These are phyloP conservation scores for Blechomonas ayalai DNA, from an alignment of 208 protist genomes.

Conservation along the genomic window DNA sequence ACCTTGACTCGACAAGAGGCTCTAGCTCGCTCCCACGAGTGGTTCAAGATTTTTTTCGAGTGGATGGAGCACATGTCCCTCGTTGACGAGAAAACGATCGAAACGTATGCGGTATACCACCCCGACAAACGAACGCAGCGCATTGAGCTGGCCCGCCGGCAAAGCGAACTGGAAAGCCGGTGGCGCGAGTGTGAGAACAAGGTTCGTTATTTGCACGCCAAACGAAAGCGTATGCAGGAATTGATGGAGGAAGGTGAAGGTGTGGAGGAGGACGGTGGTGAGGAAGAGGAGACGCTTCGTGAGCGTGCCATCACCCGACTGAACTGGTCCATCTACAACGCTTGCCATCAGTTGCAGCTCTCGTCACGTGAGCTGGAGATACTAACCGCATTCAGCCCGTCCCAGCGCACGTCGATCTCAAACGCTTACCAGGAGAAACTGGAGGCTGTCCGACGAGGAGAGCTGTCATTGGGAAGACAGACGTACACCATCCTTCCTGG, in stretches of 20 bases:
- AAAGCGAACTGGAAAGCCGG: constrained; percentile 28
- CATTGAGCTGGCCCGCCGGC: constrained; percentile 60
- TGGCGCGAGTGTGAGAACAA: constrained; percentile 41
- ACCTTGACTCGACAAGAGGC: constrained; percentile 50
- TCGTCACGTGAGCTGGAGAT: constrained; percentile 69
- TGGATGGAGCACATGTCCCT: constrained; percentile 65
- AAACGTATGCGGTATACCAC: constrained; percentile 45
- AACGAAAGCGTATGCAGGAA: constrained; percentile 61
- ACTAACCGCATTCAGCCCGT: constrained; percentile 45
- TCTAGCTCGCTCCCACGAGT: constrained; percentile 51
- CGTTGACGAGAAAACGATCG: constrained; percentile 59
- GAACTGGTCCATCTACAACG: constrained; percentile 67
- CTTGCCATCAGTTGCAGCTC: constrained; percentile 75
- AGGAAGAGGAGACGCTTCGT: constrained; percentile 79
- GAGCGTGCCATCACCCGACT: constrained; percentile 55
- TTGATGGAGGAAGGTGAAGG: constrained; percentile 59
- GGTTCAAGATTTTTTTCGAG: constrained; percentile 66
- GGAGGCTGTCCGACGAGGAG: constrained; percentile 60
- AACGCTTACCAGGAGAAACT: constrained; percentile 58
- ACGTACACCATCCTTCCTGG: constrained; percentile 86
- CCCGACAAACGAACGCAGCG: constrained; percentile 68
- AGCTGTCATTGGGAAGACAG: constrained; percentile 42
- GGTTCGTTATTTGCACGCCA: constrained; percentile 54
- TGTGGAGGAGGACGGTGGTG: constrained; percentile 46
- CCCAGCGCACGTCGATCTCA: constrained; percentile 52